Percentiles rank a stretch among this genome's conserved stretches.
Evolutionary conservation across 2,329 filamentous ascomycete species (phyloP).

Genomic region (Claviceps pusilla): DNA sequence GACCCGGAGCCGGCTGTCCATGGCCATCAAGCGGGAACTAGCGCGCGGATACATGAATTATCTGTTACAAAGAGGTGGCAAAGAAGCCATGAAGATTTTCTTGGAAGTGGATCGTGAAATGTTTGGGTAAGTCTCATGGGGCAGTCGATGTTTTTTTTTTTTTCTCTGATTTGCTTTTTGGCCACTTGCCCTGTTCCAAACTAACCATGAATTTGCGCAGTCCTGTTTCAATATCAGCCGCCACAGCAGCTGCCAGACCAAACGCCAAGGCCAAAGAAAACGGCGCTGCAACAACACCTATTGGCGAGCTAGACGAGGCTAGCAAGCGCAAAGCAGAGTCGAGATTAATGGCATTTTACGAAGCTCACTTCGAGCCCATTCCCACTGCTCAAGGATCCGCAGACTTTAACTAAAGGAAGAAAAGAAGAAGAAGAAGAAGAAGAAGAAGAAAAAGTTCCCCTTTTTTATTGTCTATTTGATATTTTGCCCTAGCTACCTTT

Average conservation of each 20-base stretch:
- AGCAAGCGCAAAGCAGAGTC: slow-evolving; percentile 36
- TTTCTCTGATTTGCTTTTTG: background rate
- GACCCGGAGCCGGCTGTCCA: slow-evolving; percentile 54
- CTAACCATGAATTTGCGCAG: slow-evolving; percentile 5
- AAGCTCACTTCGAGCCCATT: slow-evolving; percentile 33
- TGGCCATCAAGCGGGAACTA: slow-evolving; percentile 56
- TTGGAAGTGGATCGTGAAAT: slow-evolving; percentile 70
- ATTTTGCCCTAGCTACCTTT: background rate
- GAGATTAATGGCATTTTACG: slow-evolving; percentile 36
- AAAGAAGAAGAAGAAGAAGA: background rate
- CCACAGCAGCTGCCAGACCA: slow-evolving; percentile 6
- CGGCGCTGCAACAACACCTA: slow-evolving; percentile 14
- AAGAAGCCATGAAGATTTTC: slow-evolving; percentile 76
- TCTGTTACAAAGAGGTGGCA: slow-evolving; percentile 66
- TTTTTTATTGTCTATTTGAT: background rate
- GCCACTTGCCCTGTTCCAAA: background rate
- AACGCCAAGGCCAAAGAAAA: slow-evolving; percentile 28
- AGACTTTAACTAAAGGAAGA: slow-evolving; percentile 30
- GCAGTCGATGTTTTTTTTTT: background rate
- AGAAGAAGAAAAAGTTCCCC: background rate
- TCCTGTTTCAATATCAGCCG: slow-evolving; percentile 10
- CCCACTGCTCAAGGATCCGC: slow-evolving; percentile 33
- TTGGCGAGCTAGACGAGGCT: slow-evolving; percentile 34
- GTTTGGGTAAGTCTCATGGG: slow-evolving; percentile 49
- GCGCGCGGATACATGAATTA: slow-evolving; percentile 69